A percentile compares a stretch with the other conserved stretches of the same genome.
Evolutionary conservation across 495 filamentous ascomycete species (phyloP).

Genomic region (Hypoxylon rickii): DNA sequence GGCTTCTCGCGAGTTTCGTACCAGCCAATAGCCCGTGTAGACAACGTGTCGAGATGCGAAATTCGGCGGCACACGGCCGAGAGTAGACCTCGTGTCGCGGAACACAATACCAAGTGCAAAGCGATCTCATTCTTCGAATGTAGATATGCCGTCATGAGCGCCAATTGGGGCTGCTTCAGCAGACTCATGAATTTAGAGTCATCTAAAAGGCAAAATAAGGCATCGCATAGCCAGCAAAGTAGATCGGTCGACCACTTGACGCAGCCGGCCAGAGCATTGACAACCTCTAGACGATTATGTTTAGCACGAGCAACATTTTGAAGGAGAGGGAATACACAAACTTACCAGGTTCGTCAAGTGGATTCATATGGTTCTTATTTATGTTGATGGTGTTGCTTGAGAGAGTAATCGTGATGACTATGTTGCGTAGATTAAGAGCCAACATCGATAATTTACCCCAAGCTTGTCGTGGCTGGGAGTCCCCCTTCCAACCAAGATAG

Average conservation of each 20-base stretch:
- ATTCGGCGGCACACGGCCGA: constrained; percentile 69
- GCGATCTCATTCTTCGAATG: constrained; percentile 55
- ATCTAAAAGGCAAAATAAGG: constrained; percentile 64
- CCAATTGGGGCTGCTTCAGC: constrained; percentile 50
- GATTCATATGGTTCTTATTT: constrained; percentile 49
- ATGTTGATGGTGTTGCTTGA: constrained; percentile 50
- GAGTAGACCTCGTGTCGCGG: constrained; percentile 72
- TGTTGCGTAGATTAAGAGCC: constrained; percentile 71
- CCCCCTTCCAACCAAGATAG: constrained; percentile 67
- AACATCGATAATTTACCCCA: constrained; percentile 74
- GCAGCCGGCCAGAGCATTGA: constrained; percentile 59
- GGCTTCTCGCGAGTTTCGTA: constrained; percentile 41
- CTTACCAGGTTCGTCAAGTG: constrained; percentile 68
- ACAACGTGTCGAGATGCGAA: constrained; percentile 48
- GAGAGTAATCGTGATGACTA: constrained; percentile 67
- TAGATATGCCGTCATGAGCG: constrained; percentile 52
- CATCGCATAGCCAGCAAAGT: constrained; percentile 69
- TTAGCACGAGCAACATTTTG: not conserved
- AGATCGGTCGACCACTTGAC: constrained; percentile 71
- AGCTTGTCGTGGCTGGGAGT: constrained; percentile 60
- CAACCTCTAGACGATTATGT: constrained; percentile 46
- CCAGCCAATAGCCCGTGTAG: constrained; percentile 43
- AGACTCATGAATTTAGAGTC: constrained; percentile 54
- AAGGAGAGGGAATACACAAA: not conserved
- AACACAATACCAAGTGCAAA: constrained; percentile 72